Conservation (phyloP, 805 yeast genomes). For the Myxozyma neotropica region DNA sequence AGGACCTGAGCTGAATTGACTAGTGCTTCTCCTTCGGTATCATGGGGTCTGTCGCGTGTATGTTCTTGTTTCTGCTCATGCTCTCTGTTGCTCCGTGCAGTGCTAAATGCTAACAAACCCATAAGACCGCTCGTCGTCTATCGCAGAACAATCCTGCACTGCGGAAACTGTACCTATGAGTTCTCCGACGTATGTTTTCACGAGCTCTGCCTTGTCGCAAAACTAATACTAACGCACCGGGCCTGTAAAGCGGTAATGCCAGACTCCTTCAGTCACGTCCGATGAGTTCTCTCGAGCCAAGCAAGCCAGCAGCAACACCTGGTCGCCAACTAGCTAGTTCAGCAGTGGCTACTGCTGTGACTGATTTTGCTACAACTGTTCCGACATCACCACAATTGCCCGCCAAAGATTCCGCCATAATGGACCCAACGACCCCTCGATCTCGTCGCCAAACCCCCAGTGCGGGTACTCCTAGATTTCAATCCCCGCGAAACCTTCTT, state of each 20-base stretch:
- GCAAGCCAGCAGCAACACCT: not conserved
- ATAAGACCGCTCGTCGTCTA: not conserved
- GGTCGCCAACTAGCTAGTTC: not conserved
- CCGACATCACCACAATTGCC: not conserved
- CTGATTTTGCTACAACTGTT: not conserved
- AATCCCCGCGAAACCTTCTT: not conserved
- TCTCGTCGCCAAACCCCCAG: not conserved
- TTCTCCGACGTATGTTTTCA: not conserved
- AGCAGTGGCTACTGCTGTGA: not conserved
- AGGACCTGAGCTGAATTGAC: not conserved
- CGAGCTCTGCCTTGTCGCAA: too few relatives aligned
- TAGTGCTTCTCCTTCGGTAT: not conserved
- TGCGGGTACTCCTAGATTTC: not conserved
- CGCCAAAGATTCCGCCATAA: not conserved
- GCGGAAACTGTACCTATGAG: not conserved
- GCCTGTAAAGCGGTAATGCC: not conserved
- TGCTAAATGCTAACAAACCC: not conserved
- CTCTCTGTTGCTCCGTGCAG: not conserved
- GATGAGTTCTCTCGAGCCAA: not conserved
- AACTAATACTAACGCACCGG: too few relatives aligned
- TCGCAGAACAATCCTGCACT: not conserved
- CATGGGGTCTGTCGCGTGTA: conserved; percentile 8
- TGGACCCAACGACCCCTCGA: conserved; percentile 1
- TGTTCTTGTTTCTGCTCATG: not conserved
- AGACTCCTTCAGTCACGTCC: not conserved